Evolutionary conservation across 225 moss, liverwort and hornwort species (phyloP), one percentile per base, ranked within the genome.

Genomic region (Bryoerythrophyllum caledonicum): DNA sequence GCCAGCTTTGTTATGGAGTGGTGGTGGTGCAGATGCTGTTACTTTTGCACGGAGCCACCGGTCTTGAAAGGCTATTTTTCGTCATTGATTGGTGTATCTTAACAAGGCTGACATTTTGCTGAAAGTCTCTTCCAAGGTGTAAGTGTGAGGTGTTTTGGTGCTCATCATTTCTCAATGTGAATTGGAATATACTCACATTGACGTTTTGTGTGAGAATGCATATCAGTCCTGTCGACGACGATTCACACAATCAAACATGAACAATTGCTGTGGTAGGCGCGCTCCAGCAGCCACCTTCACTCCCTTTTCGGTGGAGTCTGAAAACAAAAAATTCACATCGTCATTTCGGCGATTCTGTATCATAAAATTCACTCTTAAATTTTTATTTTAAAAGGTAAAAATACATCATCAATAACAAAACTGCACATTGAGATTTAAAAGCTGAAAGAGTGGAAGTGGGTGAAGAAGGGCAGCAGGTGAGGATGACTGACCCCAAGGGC

Each of bases 251-350:
- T 7, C 48, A 49, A 19, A 14, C 10, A 59, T 28, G 8, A 46
- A 67, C 52, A 67, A 60, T n/a, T 12, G 52, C 67, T 34, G 44
- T 10, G 48, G 38, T 34, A 10, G 38, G 38, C 10, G 13, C 19
- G 51, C 66, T 72, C 53, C 80, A 64, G 68, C 59, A 63, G 69
- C 73, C 40, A 23, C 61, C 44, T 70, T 82, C 63, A 85, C 54
- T 77, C 72, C 23, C 13, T 82, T 79, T 82, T 79, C 13, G 68
- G 78, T 75, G 85, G 68, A 72, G 67, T 82, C 85, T 85, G 78
- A 37, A 25, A 68, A 65, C 59, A 57, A 49, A 71, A 35, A 63
- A 41, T 16, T 11, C 55, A 32, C 32, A 66, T 65, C 21, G 41
- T 71, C 40, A 74, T 73, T 7, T 32, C 38, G 25, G 35, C 20